A percentile compares a stretch with the other conserved stretches of the same genome.
These are phyloP conservation scores for Colletotrichum melonis DNA, from an alignment of 2,329 filamentous ascomycete genomes.

Conservation along the genomic window DNA sequence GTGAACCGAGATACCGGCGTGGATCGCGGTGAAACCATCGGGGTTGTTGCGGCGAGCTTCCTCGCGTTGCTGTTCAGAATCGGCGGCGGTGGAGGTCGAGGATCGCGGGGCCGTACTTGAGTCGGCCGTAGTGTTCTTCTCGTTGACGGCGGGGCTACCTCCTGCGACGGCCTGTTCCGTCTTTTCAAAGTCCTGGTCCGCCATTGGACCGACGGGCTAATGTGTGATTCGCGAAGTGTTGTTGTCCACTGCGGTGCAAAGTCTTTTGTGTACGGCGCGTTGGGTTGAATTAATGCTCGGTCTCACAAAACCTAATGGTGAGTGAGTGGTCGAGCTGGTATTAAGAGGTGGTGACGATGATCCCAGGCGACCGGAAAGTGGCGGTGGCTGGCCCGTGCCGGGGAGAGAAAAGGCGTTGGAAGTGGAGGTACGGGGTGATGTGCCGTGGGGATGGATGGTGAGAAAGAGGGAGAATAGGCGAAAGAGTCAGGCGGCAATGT, in stretches of 20 bases:
- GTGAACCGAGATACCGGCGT: slow-evolving; percentile 70
- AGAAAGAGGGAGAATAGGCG: neutral
- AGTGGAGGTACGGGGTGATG: slow-evolving; percentile 14
- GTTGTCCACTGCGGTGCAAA: neutral
- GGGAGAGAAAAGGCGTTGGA: slow-evolving; percentile 2
- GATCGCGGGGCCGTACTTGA: slow-evolving; percentile 16
- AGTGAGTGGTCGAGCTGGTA: neutral
- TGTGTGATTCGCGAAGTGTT: neutral
- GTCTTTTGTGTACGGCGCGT: neutral
- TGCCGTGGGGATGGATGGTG: neutral
- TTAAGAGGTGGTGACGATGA: slow-evolving; percentile 5
- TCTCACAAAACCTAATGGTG: neutral
- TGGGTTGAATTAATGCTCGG: neutral
- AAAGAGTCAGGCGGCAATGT: neutral
- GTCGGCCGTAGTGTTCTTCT: slow-evolving; percentile 30
- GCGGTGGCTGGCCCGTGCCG: slow-evolving; percentile 31
- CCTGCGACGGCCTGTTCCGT: slow-evolving; percentile 44
- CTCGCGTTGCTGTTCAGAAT: slow-evolving; percentile 43
- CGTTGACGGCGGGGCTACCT: slow-evolving; percentile 42
- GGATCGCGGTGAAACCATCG: slow-evolving; percentile 55
- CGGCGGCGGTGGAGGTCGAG: slow-evolving; percentile 44
- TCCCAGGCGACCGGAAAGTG: slow-evolving; percentile 27
- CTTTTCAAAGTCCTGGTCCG: slow-evolving; percentile 43
- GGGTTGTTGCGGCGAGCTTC: slow-evolving; percentile 58
- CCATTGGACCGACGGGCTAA: slow-evolving; percentile 39